Percentiles rank a stretch among this genome's conserved stretches.
These are phyloP conservation scores for Paraglomus brasilianum DNA, from an alignment of 192 early-diverging fungal genomes.

Conservation along the genomic window DNA sequence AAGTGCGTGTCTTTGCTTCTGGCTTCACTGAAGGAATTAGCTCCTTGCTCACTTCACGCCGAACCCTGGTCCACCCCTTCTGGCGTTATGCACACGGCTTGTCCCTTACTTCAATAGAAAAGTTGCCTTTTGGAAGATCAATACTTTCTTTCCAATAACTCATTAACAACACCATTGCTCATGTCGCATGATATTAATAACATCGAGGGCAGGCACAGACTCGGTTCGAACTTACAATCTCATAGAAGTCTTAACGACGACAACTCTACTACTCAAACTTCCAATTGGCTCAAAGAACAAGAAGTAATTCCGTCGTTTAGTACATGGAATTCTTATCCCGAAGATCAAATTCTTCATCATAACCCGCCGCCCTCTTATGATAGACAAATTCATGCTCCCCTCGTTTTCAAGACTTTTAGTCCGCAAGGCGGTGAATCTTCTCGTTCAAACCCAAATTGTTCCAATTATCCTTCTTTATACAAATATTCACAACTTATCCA, in stretches of 20 bases:
- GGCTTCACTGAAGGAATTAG: background rate
- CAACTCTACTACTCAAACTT: background rate
- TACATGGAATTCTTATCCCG: background rate
- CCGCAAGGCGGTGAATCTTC: background rate
- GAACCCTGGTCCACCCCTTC: background rate
- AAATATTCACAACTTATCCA: background rate
- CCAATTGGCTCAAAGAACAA: slow-evolving; percentile 23
- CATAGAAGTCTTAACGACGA: too few relatives aligned
- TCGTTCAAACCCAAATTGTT: background rate
- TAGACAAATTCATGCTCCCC: background rate
- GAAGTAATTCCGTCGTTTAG: slow-evolving; percentile 20
- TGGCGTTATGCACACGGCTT: slow-evolving; percentile 4
- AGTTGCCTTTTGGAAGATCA: slow-evolving; percentile 8
- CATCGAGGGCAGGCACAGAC: background rate
- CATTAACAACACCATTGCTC: background rate
- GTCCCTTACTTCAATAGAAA: slow-evolving; percentile 12
- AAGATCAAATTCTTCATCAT: slow-evolving; percentile 1
- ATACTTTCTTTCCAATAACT: background rate
- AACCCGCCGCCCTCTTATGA: background rate
- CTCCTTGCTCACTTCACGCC: background rate
- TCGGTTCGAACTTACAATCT: background rate
- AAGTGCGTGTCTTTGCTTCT: slow-evolving; percentile 1
- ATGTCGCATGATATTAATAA: slow-evolving; percentile 12
- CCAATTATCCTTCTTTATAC: too few relatives aligned
- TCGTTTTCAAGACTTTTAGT: slow-evolving; percentile 5